Evolutionary conservation across 2,329 filamentous ascomycete species (phyloP).

Genomic region (Colletotrichum orchidophilum): DNA sequence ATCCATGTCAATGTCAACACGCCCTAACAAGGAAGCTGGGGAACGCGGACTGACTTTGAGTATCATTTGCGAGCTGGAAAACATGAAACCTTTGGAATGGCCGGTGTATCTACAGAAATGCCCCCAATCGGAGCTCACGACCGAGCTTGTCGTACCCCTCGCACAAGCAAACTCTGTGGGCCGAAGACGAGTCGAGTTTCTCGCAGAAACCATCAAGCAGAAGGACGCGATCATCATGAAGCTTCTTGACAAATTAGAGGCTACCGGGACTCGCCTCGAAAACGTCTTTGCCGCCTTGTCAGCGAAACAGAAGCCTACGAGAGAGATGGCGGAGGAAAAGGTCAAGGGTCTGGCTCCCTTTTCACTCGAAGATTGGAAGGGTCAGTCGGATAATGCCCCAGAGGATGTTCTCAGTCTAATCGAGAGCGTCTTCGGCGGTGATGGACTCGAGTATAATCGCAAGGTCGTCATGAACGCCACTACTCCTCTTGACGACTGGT

Average conservation of each 20-base stretch:
- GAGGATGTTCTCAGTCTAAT: constrained; percentile 50
- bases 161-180: constrained; percentile 56
- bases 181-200: constrained; percentile 51
- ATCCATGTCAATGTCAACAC: constrained; percentile 52
- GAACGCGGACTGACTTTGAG: constrained; percentile 59
- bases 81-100: constrained; percentile 73
- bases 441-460: constrained; percentile 43
- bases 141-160: constrained; percentile 62
- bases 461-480: constrained; percentile 44
- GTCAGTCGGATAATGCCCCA: constrained; percentile 37
- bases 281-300: constrained; percentile 62
- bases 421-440: constrained; percentile 50
- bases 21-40: constrained; percentile 44
- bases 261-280: constrained; percentile 60
- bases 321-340: constrained; percentile 55
- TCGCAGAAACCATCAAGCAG: constrained; percentile 54
- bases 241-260: constrained; percentile 63
- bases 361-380: constrained; percentile 50
- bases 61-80: constrained; percentile 70
- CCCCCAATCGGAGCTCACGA: constrained; percentile 52
- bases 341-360: constrained; percentile 64
- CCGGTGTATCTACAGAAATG: constrained; percentile 64
- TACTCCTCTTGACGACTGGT: constrained; percentile 57
- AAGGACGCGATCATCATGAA: constrained; percentile 63
- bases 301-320: constrained; percentile 54